Percentiles rank a stretch among this genome's conserved stretches.
Evolutionary conservation across 768 basidiomycete genomes (phyloP).

Genomic region (Agaricus blazei): DNA sequence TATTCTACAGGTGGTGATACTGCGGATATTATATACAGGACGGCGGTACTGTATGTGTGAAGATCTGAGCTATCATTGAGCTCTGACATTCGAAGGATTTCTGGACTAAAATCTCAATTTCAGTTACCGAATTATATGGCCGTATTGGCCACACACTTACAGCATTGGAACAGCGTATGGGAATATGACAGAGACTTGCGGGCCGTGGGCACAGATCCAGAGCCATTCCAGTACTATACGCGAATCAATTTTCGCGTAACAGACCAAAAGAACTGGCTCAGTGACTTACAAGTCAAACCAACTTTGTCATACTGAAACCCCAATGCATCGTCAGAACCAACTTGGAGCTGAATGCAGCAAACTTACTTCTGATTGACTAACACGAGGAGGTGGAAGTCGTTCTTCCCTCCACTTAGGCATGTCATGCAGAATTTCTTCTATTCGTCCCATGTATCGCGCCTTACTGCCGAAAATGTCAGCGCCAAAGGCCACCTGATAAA

Average conservation of each 20-base stretch:
- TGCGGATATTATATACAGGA: slow-evolving; percentile 78
- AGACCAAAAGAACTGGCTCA: slow-evolving; percentile 3
- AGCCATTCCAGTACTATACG: slow-evolving; percentile 72
- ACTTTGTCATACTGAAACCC: slow-evolving; percentile 74
- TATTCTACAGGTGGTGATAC: slow-evolving; percentile 69
- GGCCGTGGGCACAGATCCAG: slow-evolving; percentile 70
- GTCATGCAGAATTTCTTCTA: slow-evolving; percentile 50
- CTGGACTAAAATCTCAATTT: slow-evolving; percentile 48
- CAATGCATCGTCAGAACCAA: not conserved
- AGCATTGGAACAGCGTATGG: slow-evolving; percentile 75
- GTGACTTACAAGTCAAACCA: slow-evolving; percentile 67
- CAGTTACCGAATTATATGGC: slow-evolving; percentile 5
- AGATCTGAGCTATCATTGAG: slow-evolving; percentile 82
- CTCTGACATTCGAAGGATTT: slow-evolving; percentile 87
- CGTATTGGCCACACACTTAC: slow-evolving; percentile 37
- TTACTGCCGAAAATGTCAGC: slow-evolving; percentile 30
- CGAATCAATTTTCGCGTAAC: slow-evolving; percentile 8
- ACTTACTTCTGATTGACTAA: slow-evolving; percentile 70
- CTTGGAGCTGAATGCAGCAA: not conserved
- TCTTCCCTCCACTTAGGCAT: slow-evolving; percentile 69
- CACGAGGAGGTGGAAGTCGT: slow-evolving; percentile 80
- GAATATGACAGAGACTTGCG: slow-evolving; percentile 70
- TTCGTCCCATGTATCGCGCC: slow-evolving; percentile 48
- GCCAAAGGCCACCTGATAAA: not conserved
- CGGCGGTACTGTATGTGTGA: slow-evolving; percentile 74